Conservation (phyloP, 2,329 filamentous ascomycete species). For the Hymenoscyphus occultus region DNA sequence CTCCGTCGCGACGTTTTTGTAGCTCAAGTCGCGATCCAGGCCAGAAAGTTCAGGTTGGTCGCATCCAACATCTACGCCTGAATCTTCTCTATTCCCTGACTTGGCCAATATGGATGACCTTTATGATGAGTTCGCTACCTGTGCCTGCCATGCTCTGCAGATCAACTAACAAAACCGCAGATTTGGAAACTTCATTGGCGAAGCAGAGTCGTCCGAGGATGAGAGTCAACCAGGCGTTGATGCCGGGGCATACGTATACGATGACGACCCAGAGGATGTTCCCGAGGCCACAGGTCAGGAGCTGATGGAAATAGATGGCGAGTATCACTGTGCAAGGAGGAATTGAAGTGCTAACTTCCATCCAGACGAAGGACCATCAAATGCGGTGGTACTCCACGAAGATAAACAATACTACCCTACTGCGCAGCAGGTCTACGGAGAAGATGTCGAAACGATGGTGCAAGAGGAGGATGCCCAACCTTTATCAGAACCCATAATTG, state of each 20-base stretch:
- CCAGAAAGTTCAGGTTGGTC: slow-evolving; percentile 17
- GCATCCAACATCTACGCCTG: slow-evolving; percentile 16
- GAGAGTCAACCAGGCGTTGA: slow-evolving; percentile 76
- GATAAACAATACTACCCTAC: slow-evolving; percentile 99
- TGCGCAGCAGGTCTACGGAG: slow-evolving; percentile 92
- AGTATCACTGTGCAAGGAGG: slow-evolving; percentile 24
- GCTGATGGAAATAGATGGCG: slow-evolving; percentile 90
- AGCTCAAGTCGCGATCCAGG: slow-evolving; percentile 23
- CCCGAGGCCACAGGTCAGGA: slow-evolving; percentile 69
- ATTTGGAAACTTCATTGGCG: slow-evolving; percentile 98
- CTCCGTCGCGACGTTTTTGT: slow-evolving; percentile 25
- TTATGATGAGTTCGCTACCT: slow-evolving; percentile 76
- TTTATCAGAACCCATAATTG: slow-evolving; percentile 87
- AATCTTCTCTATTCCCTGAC: slow-evolving; percentile 8
- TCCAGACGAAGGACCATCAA: slow-evolving; percentile 78
- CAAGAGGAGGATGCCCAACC: slow-evolving; percentile 97
- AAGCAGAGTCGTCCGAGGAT: slow-evolving; percentile 83
- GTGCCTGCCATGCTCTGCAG: slow-evolving; percentile 7
- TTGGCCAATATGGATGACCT: slow-evolving; percentile 75
- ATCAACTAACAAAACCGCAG: slow-evolving; percentile 44
- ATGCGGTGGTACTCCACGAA: slow-evolving; percentile 96
- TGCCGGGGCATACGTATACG: slow-evolving; percentile 76
- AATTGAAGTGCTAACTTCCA: slow-evolving; percentile 29
- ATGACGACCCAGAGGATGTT: slow-evolving; percentile 63
- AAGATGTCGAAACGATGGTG: slow-evolving; percentile 91